Evolutionary conservation across 257 asterid genomes (phyloP).

Genomic region (Fraxinus quadrangulata): DNA sequence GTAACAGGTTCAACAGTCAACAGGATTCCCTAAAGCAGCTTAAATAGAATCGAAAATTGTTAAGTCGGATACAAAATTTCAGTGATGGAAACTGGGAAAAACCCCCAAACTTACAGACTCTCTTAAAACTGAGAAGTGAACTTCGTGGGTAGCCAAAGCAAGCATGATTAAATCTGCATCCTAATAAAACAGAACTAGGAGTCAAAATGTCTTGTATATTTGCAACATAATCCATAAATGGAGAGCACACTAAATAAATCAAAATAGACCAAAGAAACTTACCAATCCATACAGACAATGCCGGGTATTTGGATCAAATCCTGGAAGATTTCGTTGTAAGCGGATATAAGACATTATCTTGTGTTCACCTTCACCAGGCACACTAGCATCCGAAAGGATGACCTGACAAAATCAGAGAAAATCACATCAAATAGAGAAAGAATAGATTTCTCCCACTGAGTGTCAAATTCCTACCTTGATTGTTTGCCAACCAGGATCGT

Average conservation of each 20-base stretch:
- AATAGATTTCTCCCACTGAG: background rate
- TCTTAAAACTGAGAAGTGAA: slow-evolving; percentile 66
- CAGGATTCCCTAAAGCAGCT: background rate
- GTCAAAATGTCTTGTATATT: slow-evolving; percentile 8
- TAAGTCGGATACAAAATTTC: slow-evolving; percentile 10
- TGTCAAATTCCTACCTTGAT: slow-evolving; percentile 47
- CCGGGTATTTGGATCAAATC: slow-evolving; percentile 69
- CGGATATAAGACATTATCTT: slow-evolving; percentile 78
- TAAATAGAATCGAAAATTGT: background rate
- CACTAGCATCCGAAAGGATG: slow-evolving; percentile 75
- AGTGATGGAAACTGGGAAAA: slow-evolving; percentile 15
- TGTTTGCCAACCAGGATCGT: slow-evolving; percentile 61
- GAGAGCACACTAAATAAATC: slow-evolving; percentile 6
- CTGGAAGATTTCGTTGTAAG: slow-evolving; percentile 69
- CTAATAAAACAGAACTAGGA: slow-evolving; percentile 30
- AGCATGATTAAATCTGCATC: slow-evolving; percentile 79
- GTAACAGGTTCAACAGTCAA: background rate
- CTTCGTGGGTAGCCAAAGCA: slow-evolving; percentile 65
- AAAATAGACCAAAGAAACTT: slow-evolving; percentile 22
- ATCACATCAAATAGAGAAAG: slow-evolving; percentile 12
- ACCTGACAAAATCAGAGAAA: slow-evolving; percentile 44
- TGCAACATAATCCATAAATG: slow-evolving; percentile 5
- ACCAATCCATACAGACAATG: slow-evolving; percentile 85
- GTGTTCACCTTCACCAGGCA: slow-evolving; percentile 88
- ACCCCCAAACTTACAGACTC: slow-evolving; percentile 35